Evolutionary conservation across 805 yeast species (phyloP).

Genomic region (Hanseniaspora guilliermondii): DNA sequence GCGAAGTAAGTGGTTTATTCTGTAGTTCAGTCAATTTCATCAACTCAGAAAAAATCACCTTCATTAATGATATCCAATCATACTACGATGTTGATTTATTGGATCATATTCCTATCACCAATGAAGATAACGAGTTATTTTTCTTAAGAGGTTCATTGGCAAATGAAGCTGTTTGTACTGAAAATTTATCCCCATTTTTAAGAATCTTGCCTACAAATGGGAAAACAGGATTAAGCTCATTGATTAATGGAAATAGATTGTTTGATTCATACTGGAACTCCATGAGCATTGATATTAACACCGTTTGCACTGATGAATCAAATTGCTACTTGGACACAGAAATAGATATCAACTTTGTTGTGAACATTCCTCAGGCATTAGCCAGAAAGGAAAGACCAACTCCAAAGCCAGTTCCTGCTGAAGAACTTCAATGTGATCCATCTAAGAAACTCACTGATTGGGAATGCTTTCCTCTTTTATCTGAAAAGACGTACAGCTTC

Average conservation of each 20-base stretch:
- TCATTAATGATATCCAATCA: constrained; percentile 34
- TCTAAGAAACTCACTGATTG: constrained; percentile 46
- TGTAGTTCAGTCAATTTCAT: constrained; percentile 91
- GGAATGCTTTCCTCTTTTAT: constrained; percentile 70
- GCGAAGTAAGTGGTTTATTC: constrained; percentile 75
- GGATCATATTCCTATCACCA: constrained; percentile 18
- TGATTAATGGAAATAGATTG: constrained; percentile 79
- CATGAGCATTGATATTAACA: constrained; percentile 70
- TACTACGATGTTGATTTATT: constrained; percentile 22
- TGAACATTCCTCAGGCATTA: constrained; percentile 57
- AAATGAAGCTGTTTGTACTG: constrained; percentile 92
- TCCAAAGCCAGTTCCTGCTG: constrained; percentile 67
- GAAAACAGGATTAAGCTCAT: constrained; percentile 70
- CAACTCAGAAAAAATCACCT: constrained; percentile 65
- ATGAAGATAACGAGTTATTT: constrained; percentile 33
- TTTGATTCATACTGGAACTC: constrained; percentile 92
- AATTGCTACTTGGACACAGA: constrained; percentile 44
- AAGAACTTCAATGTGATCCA: constrained; percentile 60
- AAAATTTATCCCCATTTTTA: constrained; percentile 85
- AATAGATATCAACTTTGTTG: constrained; percentile 58
- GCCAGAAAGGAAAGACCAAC: constrained; percentile 54
- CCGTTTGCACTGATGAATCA: constrained; percentile 33
- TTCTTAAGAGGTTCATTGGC: constrained; percentile 78
- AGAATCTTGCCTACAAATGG: constrained; percentile 87
- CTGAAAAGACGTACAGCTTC: constrained; percentile 36